These are phyloP conservation scores for Candida parachauliodes DNA, from an alignment of 805 yeast species.

Conservation along the genomic window DNA sequence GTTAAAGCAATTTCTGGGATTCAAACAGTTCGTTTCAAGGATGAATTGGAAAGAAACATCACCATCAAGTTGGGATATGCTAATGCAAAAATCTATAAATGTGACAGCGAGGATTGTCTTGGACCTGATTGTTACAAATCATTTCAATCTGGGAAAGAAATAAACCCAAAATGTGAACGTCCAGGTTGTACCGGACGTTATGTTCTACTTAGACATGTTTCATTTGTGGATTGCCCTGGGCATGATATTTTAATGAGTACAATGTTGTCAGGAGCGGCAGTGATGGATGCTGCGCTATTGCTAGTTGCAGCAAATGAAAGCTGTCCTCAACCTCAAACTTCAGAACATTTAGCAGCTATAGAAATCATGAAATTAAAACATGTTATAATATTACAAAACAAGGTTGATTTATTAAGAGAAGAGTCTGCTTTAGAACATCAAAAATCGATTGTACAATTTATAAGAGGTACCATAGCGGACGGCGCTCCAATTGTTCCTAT, in stretches of 20 bases:
- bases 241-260: slow-evolving; percentile 99
- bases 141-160: slow-evolving; percentile 91
- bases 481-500: slow-evolving; percentile 99
- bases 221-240: slow-evolving; percentile 99
- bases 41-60: slow-evolving; percentile 97
- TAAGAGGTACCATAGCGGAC: slow-evolving; percentile 97
- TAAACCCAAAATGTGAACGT: slow-evolving; percentile 85
- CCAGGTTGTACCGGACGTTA: slow-evolving; percentile 89
- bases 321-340: slow-evolving; percentile 99
- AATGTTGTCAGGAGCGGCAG: slow-evolving; percentile 99
- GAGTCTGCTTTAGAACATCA: slow-evolving; percentile 95
- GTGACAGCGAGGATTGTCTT: slow-evolving; percentile 80
- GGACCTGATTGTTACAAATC: slow-evolving; percentile 95
- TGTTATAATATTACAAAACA: slow-evolving; percentile 93
- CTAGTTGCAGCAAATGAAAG: slow-evolving; percentile 98
- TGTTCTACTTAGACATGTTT: slow-evolving; percentile 89
- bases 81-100: slow-evolving; percentile 94
- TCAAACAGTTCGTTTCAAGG: slow-evolving; percentile 98
- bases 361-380: slow-evolving; percentile 98
- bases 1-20: slow-evolving; percentile 97
- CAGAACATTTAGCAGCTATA: slow-evolving; percentile 98
- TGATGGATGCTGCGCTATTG: slow-evolving; percentile 98
- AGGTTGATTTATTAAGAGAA: slow-evolving; percentile 97
- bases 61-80: slow-evolving; percentile 99
- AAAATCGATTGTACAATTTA: slow-evolving; percentile 85